Percentiles rank a stretch among this genome's conserved stretches.
Conservation (phyloP, 805 yeast genomes). For the Wickerhamiella sorbophila region DNA sequence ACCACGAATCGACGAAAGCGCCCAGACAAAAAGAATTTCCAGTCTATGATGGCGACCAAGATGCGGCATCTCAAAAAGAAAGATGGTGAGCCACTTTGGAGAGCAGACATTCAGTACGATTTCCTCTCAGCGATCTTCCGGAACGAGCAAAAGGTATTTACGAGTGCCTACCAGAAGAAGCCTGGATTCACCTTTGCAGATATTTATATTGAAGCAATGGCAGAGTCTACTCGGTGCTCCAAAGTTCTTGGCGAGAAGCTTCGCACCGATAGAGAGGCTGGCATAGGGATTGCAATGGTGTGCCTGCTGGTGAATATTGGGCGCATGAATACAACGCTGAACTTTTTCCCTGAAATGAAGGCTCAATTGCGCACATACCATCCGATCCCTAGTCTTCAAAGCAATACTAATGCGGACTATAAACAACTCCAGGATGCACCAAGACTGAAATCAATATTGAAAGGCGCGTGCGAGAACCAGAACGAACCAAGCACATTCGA, state of each 20-base stretch:
- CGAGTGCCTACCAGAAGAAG: constrained; percentile 26
- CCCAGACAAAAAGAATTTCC: constrained; percentile 15
- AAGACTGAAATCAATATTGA: constrained; percentile 72
- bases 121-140: constrained; percentile 52
- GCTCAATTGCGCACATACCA: constrained; percentile 87
- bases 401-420: constrained; percentile 39
- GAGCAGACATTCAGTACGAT: constrained; percentile 75
- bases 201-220: constrained; percentile 64
- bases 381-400: constrained; percentile 80
- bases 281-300: constrained; percentile 57
- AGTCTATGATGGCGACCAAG: constrained; percentile 21
- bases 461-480: constrained; percentile 68
- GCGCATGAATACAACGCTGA: constrained; percentile 85
- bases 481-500: constrained; percentile 16
- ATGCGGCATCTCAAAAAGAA: constrained; percentile 50
- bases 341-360: constrained; percentile 87
- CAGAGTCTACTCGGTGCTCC: constrained; percentile 72
- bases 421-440: constrained; percentile 93
- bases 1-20: constrained; percentile 7
- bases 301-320: constrained; percentile 85
- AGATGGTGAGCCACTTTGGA: constrained; percentile 87
- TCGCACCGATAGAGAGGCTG: constrained; percentile 46
- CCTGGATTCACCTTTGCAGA: constrained; percentile 65
- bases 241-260: constrained; percentile 69
- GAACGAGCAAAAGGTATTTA: constrained; percentile 52